A percentile compares a stretch with the other conserved stretches of the same genome.
phyloP scores from a whole-genome alignment of 2,329 filamentous ascomycete genomes.

The Diaporthe eres region DNA sequence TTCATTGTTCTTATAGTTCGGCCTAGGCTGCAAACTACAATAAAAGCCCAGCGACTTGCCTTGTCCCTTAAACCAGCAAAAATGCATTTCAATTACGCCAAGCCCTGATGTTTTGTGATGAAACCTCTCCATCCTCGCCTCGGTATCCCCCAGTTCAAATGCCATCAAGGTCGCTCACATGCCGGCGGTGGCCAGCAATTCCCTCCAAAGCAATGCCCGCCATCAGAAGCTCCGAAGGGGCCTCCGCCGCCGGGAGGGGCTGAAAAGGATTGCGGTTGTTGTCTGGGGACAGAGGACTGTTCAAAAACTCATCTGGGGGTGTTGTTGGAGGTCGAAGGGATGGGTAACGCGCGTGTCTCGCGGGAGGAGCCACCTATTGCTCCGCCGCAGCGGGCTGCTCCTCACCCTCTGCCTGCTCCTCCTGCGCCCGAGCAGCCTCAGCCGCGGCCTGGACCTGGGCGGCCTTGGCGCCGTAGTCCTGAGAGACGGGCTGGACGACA shows the following conservation, averaged over 20 bases:
- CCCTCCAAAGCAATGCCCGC: constrained; percentile 28
- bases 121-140: constrained; percentile 32
- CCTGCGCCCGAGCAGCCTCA: constrained; percentile 68
- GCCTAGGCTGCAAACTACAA: constrained; percentile 33
- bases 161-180: constrained; percentile 32
- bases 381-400: constrained; percentile 68
- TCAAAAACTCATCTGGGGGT: constrained; percentile 27
- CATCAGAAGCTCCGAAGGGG: constrained; percentile 18
- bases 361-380: constrained; percentile 55
- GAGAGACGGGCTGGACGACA: constrained; percentile 93
- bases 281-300: constrained; percentile 22
- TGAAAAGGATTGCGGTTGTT: constrained; percentile 22
- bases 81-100: constrained; percentile 43
- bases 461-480: constrained; percentile 98
- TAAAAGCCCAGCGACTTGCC: constrained; percentile 38
- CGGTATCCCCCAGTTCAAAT: constrained; percentile 27
- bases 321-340: constrained; percentile 27
- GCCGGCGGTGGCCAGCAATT: constrained; percentile 13
- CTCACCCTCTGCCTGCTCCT: constrained; percentile 62
- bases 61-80: constrained; percentile 43
- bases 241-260: constrained; percentile 9
- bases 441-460: constrained; percentile 75
- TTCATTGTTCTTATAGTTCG: constrained; percentile 38
- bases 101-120: constrained; percentile 41
- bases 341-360: constrained; percentile 34